Evolutionary conservation across 2,329 filamentous ascomycete genomes (phyloP).

Genomic region (Helminthosporium solani): DNA sequence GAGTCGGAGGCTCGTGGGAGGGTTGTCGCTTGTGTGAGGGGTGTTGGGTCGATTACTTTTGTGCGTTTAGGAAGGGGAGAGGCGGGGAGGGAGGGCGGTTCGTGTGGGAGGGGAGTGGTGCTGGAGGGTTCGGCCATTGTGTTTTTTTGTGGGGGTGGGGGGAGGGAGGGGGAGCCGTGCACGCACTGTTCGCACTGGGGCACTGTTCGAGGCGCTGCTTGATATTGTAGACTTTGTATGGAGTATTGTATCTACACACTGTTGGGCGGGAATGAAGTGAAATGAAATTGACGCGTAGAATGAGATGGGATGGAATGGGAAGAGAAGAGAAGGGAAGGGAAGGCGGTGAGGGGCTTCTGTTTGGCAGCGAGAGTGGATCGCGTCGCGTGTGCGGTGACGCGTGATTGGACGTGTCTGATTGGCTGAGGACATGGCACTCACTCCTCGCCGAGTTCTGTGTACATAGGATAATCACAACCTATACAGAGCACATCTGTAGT

Average conservation of each 20-base stretch:
- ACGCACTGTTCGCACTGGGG: no score
- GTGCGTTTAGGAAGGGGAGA: slow-evolving; percentile 80
- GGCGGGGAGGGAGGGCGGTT: slow-evolving; percentile 60
- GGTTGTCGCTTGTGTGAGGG: slow-evolving; percentile 29
- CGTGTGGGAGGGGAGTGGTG: slow-evolving; percentile 35
- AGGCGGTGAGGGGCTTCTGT: slow-evolving; percentile 6
- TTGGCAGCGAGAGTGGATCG: neutral
- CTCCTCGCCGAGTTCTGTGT: no score
- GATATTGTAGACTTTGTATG: no score
- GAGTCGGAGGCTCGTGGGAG: slow-evolving; percentile 32
- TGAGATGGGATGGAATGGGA: slow-evolving; percentile 10
- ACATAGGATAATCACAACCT: no score
- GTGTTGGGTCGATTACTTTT: slow-evolving; percentile 59
- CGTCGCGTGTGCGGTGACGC: no score
- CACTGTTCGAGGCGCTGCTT: no score
- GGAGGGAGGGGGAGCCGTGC: neutral
- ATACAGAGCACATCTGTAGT: no score
- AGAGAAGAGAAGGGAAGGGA: slow-evolving; percentile 10
- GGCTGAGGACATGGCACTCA: no score
- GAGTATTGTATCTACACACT: no score
- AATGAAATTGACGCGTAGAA: slow-evolving; percentile 2
- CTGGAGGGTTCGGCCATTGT: slow-evolving; percentile 6
- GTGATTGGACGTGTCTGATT: slow-evolving; percentile 3
- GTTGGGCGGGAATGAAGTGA: slow-evolving; percentile 1
- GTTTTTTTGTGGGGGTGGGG: neutral